These are phyloP conservation scores for Colletotrichum tofieldiae DNA, from an alignment of 2,329 filamentous ascomycete species.

Conservation along the genomic window DNA sequence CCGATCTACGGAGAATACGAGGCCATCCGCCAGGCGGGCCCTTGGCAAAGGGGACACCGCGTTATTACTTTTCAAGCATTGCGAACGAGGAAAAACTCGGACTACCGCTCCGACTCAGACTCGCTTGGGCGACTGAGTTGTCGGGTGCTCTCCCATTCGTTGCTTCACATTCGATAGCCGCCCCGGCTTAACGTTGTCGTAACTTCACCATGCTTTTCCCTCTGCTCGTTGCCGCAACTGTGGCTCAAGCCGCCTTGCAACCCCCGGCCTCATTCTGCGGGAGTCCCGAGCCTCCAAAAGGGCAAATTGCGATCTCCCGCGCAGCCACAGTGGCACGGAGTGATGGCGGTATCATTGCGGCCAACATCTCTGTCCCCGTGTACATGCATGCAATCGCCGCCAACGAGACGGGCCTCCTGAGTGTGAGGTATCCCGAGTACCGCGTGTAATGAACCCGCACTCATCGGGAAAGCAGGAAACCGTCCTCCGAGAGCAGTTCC, in stretches of 20 bases:
- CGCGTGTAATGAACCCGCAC: background rate
- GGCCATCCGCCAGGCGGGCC: too few relatives aligned
- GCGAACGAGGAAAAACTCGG: too few relatives aligned
- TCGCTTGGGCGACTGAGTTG: background rate
- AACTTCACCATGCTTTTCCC: background rate
- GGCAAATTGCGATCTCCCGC: background rate
- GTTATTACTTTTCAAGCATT: too few relatives aligned
- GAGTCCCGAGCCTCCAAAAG: background rate
- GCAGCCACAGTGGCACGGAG: too few relatives aligned
- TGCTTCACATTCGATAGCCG: background rate
- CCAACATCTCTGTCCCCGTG: slow-evolving; percentile 1
- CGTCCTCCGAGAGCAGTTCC: slow-evolving; percentile 47
- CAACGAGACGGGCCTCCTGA: background rate
- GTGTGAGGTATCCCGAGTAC: background rate
- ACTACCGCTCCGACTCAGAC: too few relatives aligned
- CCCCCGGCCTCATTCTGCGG: background rate
- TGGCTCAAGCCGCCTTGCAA: background rate
- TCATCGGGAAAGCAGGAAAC: slow-evolving; percentile 32
- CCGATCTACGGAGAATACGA: background rate
- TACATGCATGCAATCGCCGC: slow-evolving; percentile 3
- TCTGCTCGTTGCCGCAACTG: background rate
- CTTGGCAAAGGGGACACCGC: background rate
- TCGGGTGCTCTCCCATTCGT: background rate
- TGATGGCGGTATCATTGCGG: background rate
- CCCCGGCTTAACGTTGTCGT: background rate